Evolutionary conservation across 2,329 filamentous ascomycete species (phyloP), one percentile per base, ranked within the genome.

Genomic region (Cadophora sp.): DNA sequence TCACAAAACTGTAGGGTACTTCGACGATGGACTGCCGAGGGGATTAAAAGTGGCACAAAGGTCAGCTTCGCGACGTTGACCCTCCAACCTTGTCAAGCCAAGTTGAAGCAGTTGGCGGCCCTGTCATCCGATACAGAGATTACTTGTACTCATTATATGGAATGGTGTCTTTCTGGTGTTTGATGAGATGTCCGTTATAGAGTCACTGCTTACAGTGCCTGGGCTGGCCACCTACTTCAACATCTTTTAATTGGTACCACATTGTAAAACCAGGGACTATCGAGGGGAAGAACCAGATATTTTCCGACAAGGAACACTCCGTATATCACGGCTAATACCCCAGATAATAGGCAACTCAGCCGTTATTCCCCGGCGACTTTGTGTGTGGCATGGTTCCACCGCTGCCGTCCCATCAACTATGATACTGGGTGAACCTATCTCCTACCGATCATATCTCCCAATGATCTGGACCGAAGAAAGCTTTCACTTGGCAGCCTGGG

Each of bases 41-140:
- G 11, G 27, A 30, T 16, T 51, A 3, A 22, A 30, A 16, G 18
- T 1, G 9, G 13, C 4, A 30, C 11, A 18, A 30, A 16, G 8
- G 3, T 4, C 50, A 18, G 6, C 6, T 53, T n/a, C 13, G 11
- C 4, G 14, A 27, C 14, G 3, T 33, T 14, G 16, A 1, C 13
- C 24, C 27, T 33, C 50, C 16, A 33, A 6, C 50, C 50, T 53
- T 14, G 14, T 53, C 14, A 53, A n/a, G 16, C 14, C 14, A n/a
- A 3, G 47, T 36, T n/a, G 36, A 56, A 63, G 1, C 22, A n/a
- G 4, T 47, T 36, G 4, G 8, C 61, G 61, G 61, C 24, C 61
- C 61, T 63, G 39, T 16, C 39, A 63, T 47, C 61, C 61, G 61
- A 48, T 16, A 8, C 14, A 48, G 47, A 58, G 24, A 56, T 55